Conservation (phyloP, 2,329 filamentous ascomycete species). For the Colletotrichum magnum region DNA sequence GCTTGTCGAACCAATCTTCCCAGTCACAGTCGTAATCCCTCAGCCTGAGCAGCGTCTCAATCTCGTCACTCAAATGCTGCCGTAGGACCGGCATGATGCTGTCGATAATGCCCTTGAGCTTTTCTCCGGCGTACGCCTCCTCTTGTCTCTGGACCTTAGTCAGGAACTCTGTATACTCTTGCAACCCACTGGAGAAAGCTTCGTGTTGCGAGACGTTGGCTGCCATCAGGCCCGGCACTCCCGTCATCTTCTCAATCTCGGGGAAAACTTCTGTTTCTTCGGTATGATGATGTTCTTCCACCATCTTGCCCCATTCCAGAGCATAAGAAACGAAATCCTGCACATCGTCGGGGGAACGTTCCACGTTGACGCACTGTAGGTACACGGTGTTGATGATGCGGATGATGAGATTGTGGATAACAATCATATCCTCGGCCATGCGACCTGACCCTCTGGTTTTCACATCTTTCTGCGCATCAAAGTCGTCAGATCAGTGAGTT, state of each 20-base stretch:
- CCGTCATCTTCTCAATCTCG: constrained; percentile 47
- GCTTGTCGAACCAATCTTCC: constrained; percentile 47
- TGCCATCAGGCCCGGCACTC: constrained; percentile 47
- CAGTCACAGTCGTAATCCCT: constrained; percentile 53
- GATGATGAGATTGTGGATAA: constrained; percentile 50
- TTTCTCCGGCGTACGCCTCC: constrained; percentile 50
- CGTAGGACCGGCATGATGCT: constrained; percentile 51
- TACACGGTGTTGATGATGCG: constrained; percentile 48
- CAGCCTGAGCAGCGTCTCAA: constrained; percentile 52
- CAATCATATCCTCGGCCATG: constrained; percentile 49
- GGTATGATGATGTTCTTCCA: constrained; percentile 50
- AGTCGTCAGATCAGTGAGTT: not conserved
- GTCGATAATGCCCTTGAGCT: constrained; percentile 51
- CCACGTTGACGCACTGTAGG: constrained; percentile 45
- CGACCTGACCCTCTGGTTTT: constrained; percentile 42
- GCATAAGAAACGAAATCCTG: constrained; percentile 49
- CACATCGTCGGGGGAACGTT: constrained; percentile 42
- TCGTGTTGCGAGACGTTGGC: constrained; percentile 53
- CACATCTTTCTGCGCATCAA: constrained; percentile 37
- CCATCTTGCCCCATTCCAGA: constrained; percentile 42
- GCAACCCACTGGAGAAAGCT: constrained; percentile 51
- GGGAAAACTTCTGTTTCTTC: constrained; percentile 53
- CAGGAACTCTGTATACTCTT: constrained; percentile 50
- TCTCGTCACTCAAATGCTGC: constrained; percentile 56
- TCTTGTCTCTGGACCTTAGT: constrained; percentile 45